Conservation (phyloP, 2,329 filamentous ascomycete genomes). For the Tympanopsis confertula region DNA sequence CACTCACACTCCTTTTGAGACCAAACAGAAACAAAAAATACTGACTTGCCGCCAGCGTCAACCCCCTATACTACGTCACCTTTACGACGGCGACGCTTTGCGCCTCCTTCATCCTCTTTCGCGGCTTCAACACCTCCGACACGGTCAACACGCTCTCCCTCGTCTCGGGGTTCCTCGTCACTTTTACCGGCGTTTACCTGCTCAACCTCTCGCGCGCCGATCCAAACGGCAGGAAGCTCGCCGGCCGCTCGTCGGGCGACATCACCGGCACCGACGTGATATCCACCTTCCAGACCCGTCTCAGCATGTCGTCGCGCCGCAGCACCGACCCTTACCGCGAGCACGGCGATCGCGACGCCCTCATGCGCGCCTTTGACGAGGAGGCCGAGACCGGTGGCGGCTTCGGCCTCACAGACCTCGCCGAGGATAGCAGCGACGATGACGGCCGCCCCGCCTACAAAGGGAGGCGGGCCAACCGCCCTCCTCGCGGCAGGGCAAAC, state of each 20-base stretch:
- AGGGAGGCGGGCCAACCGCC: constrained; percentile 20
- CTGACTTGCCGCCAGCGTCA: constrained; percentile 36
- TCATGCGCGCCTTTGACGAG: constrained; percentile 83
- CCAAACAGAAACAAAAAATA: background rate
- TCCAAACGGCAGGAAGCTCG: constrained; percentile 63
- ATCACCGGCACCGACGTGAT: constrained; percentile 85
- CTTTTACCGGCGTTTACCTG: constrained; percentile 90
- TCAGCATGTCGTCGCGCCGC: constrained; percentile 83
- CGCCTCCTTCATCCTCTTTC: constrained; percentile 91
- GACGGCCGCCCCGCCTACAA: constrained; percentile 7
- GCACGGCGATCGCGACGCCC: constrained; percentile 62
- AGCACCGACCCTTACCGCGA: constrained; percentile 51
- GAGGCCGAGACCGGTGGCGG: constrained; percentile 62
- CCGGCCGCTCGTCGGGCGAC: constrained; percentile 53
- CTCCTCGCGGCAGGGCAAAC: constrained; percentile 21
- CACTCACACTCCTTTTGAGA: background rate
- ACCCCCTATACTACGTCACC: constrained; percentile 83
- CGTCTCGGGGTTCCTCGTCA: constrained; percentile 83
- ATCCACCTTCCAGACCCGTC: constrained; percentile 75
- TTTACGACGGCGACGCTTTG: constrained; percentile 91
- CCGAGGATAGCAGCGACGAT: constrained; percentile 46
- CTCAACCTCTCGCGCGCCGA: constrained; percentile 91
- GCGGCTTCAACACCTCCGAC: constrained; percentile 89
- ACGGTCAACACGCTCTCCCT: constrained; percentile 85
- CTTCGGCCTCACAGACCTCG: constrained; percentile 69